Evolutionary conservation across 345 rosid species (phyloP).

Genomic region (Conringia planisiliqua): DNA sequence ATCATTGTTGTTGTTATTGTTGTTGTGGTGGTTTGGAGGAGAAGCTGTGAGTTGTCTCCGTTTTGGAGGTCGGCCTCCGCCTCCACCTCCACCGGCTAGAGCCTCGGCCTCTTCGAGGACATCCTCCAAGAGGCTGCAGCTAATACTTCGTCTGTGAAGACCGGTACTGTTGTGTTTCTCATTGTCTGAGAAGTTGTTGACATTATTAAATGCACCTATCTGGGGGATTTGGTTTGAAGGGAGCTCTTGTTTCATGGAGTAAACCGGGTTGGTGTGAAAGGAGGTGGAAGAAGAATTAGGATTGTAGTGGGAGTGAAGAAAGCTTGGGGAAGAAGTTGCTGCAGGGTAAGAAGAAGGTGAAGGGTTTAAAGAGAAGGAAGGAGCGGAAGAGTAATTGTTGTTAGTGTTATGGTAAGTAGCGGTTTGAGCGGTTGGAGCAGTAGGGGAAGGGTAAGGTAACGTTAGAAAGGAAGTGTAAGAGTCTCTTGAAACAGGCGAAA

Average conservation of each 20-base stretch:
- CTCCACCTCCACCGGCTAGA: slow-evolving; percentile 15
- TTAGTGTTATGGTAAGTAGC: slow-evolving; percentile 24
- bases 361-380: slow-evolving; percentile 33
- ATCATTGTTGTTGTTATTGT: slow-evolving; percentile 27
- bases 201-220: not conserved
- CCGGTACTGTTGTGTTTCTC: slow-evolving; percentile 9
- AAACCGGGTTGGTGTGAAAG: slow-evolving; percentile 25
- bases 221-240: slow-evolving; percentile 63
- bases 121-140: slow-evolving; percentile 51
- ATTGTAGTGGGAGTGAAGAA: slow-evolving; percentile 29
- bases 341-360: slow-evolving; percentile 31
- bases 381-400: slow-evolving; percentile 17
- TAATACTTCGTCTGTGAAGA: slow-evolving; percentile 28
- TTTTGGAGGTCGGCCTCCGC: slow-evolving; percentile 21
- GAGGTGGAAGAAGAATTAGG: slow-evolving; percentile 26
- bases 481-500: slow-evolving; percentile 32
- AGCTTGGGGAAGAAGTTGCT: slow-evolving; percentile 22
- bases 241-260: slow-evolving; percentile 53
- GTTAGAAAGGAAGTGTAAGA: slow-evolving; percentile 30
- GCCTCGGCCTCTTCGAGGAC: slow-evolving; percentile 51
- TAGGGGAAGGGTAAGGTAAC: slow-evolving; percentile 27
- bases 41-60: slow-evolving; percentile 37
- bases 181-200: slow-evolving; percentile 17
- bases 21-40: slow-evolving; percentile 15
- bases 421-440: slow-evolving; percentile 24